Conservation (phyloP, 306 rosid genomes). For the Inga leiocalycina region DNA sequence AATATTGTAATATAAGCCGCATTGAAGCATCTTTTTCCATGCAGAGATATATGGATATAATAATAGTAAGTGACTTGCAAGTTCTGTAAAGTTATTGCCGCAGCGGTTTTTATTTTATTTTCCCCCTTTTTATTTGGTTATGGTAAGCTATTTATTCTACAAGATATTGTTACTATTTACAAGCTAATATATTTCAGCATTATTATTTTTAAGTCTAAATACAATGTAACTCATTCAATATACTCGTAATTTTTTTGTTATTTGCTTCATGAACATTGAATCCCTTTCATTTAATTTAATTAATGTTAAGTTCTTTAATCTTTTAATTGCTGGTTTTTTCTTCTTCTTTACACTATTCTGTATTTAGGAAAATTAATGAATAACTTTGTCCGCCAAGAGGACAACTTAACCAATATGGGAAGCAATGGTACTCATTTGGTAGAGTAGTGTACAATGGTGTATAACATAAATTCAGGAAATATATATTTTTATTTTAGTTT, state of each 20-base stretch:
- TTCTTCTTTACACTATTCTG: neutral
- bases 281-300: neutral
- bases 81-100: conserved; percentile 61
- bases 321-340: neutral
- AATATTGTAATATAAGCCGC: conserved; percentile 36
- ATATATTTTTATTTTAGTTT: too few relatives aligned
- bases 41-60: conserved; percentile 45
- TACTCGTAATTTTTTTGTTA: neutral
- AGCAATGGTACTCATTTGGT: neutral
- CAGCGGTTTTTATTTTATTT: neutral
- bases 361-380: neutral
- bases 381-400: neutral
- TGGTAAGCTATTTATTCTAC: neutral
- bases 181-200: neutral
- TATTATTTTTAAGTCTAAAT: neutral
- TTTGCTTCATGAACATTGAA: neutral
- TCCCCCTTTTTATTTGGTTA: conserved; percentile 14
- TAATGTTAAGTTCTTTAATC: neutral
- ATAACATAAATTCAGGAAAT: neutral
- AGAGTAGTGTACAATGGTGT: too few relatives aligned
- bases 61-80: conserved; percentile 68
- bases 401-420: neutral
- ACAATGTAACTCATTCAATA: neutral
- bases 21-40: conserved; percentile 55
- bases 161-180: neutral